These are phyloP conservation scores for Kodamaea fungicola DNA, from an alignment of 1,139 yeast species.

Conservation along the genomic window DNA sequence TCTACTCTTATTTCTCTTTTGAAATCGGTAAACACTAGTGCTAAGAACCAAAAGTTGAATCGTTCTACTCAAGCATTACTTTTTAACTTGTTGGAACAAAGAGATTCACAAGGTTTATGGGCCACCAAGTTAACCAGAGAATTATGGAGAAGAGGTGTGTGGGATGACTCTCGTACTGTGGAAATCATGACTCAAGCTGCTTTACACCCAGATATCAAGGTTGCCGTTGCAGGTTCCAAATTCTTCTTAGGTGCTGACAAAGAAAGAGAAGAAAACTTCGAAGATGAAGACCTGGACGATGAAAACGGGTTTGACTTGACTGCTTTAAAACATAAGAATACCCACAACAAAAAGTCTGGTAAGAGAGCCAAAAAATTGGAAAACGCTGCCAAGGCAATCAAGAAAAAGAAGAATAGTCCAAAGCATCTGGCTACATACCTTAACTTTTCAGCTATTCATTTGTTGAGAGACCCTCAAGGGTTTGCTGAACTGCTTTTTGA, in stretches of 20 bases:
- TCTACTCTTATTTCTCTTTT: slow-evolving; percentile 71
- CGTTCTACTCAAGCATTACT: slow-evolving; percentile 87
- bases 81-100: slow-evolving; percentile 76
- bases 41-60: slow-evolving; percentile 83
- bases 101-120: slow-evolving; percentile 86
- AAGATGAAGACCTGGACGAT: slow-evolving; percentile 69
- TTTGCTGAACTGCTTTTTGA: slow-evolving; percentile 84
- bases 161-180: slow-evolving; percentile 96
- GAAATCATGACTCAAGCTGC: slow-evolving; percentile 98
- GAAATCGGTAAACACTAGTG: slow-evolving; percentile 78
- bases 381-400: slow-evolving; percentile 62
- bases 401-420: slow-evolving; percentile 55
- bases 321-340: slow-evolving; percentile 74
- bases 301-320: slow-evolving; percentile 70
- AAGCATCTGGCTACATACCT: slow-evolving; percentile 67
- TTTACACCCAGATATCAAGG: slow-evolving; percentile 80
- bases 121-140: slow-evolving; percentile 94
- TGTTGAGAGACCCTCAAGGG: slow-evolving; percentile 95
- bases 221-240: slow-evolving; percentile 82
- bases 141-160: slow-evolving; percentile 93
- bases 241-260: slow-evolving; percentile 94
- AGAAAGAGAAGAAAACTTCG: slow-evolving; percentile 83
- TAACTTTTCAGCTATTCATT: slow-evolving; percentile 91
- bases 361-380: slow-evolving; percentile 79
- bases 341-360: slow-evolving; percentile 76